Evolutionary conservation across 2,329 filamentous ascomycete species (phyloP), one percentile per base, ranked within the genome.

Genomic region (Fonsecaea nubica): DNA sequence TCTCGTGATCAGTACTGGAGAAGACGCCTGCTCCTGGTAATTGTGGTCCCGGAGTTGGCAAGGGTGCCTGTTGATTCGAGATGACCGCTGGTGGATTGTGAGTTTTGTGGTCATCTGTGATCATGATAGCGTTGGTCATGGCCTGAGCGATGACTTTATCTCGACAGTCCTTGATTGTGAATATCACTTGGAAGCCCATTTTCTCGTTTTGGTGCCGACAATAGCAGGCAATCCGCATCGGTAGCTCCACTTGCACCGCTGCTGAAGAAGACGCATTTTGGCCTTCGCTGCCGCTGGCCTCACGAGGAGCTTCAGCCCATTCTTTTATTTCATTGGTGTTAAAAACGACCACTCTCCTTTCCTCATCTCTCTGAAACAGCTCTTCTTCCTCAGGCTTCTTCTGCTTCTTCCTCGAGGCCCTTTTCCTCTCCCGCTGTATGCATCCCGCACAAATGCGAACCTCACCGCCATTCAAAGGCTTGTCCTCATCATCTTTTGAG

Each of bases 81-180:
- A 40, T 71, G 52, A 72, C 66, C 64, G 73, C 77, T 70, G 83
- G 79, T 58, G 83, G 77, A 65, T 80, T 77, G 73, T 92, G 90
- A 7, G 92, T 97, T 81, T 98, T 98, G 82, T 98, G 94, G 75
- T 99, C 94, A 76, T 99, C 94, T 0, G 95, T 98, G 70, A 98
- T 97, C 86, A 97, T 94, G 71, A 98, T 96, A 0, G 92, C 91
- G 63, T 90, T 89, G 21, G 92, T 92, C 71, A 97, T 90, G 60
- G 89, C 88, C 79, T 99, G 94, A 6, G 92, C 91, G 52, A 98
- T 82, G 36, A 97, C 81, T 53, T 88, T 88, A 73, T 89, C 91
- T 69, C 87, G 82, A 75, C 87, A 87, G 78, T 97, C 92, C 76
- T 93, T 96, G 74, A 99, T 85, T 1, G 94, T 98, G 79, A 98